phyloP scores from a whole-genome alignment of 2,329 filamentous ascomycete species.

The Pseudogymnoascus sp. region DNA sequence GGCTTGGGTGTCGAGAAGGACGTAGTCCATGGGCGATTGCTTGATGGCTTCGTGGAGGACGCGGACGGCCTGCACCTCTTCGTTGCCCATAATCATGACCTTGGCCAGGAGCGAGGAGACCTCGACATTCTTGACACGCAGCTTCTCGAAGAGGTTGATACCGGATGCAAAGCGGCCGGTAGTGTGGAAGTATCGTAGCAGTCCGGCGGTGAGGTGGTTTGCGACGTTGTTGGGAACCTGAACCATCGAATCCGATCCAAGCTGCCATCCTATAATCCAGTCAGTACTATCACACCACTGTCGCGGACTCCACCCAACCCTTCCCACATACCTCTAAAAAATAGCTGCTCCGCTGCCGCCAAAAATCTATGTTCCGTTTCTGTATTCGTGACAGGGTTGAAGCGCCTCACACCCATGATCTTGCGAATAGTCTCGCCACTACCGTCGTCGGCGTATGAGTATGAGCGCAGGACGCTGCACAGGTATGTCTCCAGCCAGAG shows the following conservation, averaged over 20 bases:
- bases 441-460: constrained; percentile 93
- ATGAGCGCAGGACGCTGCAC: constrained; percentile 87
- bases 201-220: constrained; percentile 89
- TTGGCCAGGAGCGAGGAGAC: constrained; percentile 88
- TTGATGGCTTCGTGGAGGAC: constrained; percentile 82
- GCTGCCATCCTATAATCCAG: constrained; percentile 65
- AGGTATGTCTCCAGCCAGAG: constrained; percentile 97
- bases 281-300: constrained; percentile 15
- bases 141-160: constrained; percentile 96
- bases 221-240: constrained; percentile 96
- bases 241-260: constrained; percentile 93
- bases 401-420: constrained; percentile 92
- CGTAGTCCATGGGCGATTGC: constrained; percentile 94
- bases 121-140: constrained; percentile 82
- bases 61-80: constrained; percentile 92
- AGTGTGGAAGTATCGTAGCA: constrained; percentile 90
- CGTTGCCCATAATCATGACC: constrained; percentile 88
- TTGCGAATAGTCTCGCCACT: constrained; percentile 92
- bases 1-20: constrained; percentile 89
- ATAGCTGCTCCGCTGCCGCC: constrained; percentile 86
- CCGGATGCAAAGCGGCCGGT: constrained; percentile 91
- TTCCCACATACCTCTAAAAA: constrained; percentile 67
- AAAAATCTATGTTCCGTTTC: constrained; percentile 96
- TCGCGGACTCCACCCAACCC: not conserved
- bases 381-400: constrained; percentile 97